Conservation (phyloP, 2,329 filamentous ascomycete genomes). For the Verticillium dahliae region DNA sequence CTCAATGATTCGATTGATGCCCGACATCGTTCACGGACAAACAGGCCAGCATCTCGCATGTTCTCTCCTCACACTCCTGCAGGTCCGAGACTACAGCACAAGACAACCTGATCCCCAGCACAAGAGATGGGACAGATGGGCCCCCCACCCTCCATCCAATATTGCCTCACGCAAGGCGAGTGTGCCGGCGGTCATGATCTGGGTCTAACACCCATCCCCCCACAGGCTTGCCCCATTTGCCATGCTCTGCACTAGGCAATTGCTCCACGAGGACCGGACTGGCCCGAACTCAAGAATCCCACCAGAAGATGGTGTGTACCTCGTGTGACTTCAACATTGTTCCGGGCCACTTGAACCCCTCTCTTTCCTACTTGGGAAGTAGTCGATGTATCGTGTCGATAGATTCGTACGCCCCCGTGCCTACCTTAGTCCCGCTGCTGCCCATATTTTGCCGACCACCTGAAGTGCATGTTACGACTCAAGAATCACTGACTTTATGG, state of each 20-base stretch:
- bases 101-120: neutral
- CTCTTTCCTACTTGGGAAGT: neutral
- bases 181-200: neutral
- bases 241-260: neutral
- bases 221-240: neutral
- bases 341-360: neutral
- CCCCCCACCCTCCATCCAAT: neutral
- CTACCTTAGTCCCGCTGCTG: neutral
- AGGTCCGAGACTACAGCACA: neutral
- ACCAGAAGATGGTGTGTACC: neutral
- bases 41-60: neutral
- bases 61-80: neutral
- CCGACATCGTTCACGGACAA: neutral
- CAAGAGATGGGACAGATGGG: neutral
- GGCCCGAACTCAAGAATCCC: neutral
- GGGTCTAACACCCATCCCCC: neutral
- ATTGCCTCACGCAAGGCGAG: neutral
- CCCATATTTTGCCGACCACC: neutral
- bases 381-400: neutral
- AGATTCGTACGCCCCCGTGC: neutral
- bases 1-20: neutral
- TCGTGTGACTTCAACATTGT: neutral
- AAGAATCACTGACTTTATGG: neutral
- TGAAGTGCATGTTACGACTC: neutral
- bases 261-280: neutral